Conservation (phyloP, 352 stramenopile species). For the Phytophthora agathidicida region DNA sequence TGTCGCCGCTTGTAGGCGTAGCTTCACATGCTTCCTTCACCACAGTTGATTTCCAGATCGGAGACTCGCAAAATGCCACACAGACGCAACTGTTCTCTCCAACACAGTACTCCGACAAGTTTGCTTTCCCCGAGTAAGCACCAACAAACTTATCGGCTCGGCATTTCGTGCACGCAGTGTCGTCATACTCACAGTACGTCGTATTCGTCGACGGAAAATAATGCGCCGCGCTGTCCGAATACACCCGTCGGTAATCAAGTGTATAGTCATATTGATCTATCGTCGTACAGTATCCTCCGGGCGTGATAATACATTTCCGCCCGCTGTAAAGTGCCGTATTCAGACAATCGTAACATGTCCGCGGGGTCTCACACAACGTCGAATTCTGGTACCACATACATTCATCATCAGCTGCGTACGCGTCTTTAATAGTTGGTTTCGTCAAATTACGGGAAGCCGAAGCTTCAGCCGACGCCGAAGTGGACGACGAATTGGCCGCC, state of each 20-base stretch:
- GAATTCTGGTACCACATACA: conserved; percentile 76
- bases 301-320: conserved; percentile 57
- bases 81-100: conserved; percentile 57
- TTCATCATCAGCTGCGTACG: conserved; percentile 42
- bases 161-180: conserved; percentile 39
- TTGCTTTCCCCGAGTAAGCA: conserved; percentile 24
- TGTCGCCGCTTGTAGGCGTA: background rate
- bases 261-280: conserved; percentile 46
- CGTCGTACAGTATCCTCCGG: conserved; percentile 59
- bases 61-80: conserved; percentile 59
- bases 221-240: conserved; percentile 32
- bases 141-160: conserved; percentile 30
- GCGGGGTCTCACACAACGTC: conserved; percentile 46
- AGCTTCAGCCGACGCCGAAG: conserved; percentile 10
- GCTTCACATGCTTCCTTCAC: conserved; percentile 47
- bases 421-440: conserved; percentile 31
- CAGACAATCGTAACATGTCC: conserved; percentile 67
- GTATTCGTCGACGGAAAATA: conserved; percentile 66
- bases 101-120: conserved; percentile 48
- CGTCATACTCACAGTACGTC: conserved; percentile 54
- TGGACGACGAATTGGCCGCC: conserved; percentile 39
- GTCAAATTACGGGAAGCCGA: conserved; percentile 20
- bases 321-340: conserved; percentile 47
- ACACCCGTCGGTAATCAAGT: conserved; percentile 49
- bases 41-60: conserved; percentile 42